Conservation (phyloP, 1,284 basidiomycete genomes). For the Boletus mariae region DNA sequence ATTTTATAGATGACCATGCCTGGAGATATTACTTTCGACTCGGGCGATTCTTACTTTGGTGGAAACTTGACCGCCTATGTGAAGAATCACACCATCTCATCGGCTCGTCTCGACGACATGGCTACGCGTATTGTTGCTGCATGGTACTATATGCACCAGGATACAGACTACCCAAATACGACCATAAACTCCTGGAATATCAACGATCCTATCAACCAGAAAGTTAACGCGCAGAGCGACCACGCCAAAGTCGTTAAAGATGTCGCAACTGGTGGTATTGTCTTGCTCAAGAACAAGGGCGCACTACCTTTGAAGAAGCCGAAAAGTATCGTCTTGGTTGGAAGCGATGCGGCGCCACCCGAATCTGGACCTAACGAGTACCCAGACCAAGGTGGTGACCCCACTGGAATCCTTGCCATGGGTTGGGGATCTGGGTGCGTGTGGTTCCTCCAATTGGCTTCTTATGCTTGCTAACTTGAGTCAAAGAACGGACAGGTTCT, state of each 20-base stretch:
- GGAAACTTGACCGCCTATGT: slow-evolving; percentile 41
- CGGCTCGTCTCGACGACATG: slow-evolving; percentile 61
- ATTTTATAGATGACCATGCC: slow-evolving; percentile 38
- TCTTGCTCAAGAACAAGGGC: slow-evolving; percentile 73
- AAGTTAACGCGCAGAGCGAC: slow-evolving; percentile 61
- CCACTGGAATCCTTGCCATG: slow-evolving; percentile 54
- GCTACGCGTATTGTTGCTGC: slow-evolving; percentile 60
- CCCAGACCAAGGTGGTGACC: slow-evolving; percentile 44
- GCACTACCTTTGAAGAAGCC: slow-evolving; percentile 51
- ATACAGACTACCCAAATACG: slow-evolving; percentile 51
- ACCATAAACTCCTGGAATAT: slow-evolving; percentile 52
- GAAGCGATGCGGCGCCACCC: slow-evolving; percentile 58
- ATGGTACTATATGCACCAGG: slow-evolving; percentile 58
- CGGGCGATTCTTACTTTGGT: slow-evolving; percentile 42
- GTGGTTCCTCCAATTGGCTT: neutral
- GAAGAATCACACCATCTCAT: slow-evolving; percentile 34
- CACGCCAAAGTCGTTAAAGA: slow-evolving; percentile 57
- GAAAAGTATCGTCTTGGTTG: slow-evolving; percentile 34
- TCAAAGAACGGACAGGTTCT: slow-evolving; percentile 36
- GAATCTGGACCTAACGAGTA: slow-evolving; percentile 56
- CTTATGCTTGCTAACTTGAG: neutral
- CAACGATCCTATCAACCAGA: slow-evolving; percentile 44
- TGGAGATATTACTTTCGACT: slow-evolving; percentile 37
- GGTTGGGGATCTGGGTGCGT: slow-evolving; percentile 61
- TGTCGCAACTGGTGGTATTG: slow-evolving; percentile 67